phyloP scores from a whole-genome alignment of 2,329 filamentous ascomycete species.

The Neocucurbitaria cava region DNA sequence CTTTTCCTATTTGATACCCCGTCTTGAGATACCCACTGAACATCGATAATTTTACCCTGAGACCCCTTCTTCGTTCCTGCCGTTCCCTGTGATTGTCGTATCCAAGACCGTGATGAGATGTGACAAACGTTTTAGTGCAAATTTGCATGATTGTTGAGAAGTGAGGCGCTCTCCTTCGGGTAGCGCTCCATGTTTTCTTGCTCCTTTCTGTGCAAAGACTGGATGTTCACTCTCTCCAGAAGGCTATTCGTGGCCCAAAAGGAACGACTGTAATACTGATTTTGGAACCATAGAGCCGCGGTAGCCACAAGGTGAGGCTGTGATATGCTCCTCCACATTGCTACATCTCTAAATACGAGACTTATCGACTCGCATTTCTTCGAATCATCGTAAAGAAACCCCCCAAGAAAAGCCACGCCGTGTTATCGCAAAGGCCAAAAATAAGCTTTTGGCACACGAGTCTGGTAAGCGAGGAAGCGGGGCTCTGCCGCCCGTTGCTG shows the following conservation, averaged over 20 bases:
- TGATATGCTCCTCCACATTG: slow-evolving; percentile 8
- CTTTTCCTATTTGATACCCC: slow-evolving; percentile 44
- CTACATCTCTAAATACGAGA: slow-evolving; percentile 3
- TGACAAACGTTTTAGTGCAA: slow-evolving; percentile 22
- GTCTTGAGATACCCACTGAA: slow-evolving; percentile 29
- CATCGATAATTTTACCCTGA: slow-evolving; percentile 11
- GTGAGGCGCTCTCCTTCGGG: slow-evolving; percentile 24
- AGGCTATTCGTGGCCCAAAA: not conserved
- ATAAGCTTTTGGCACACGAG: slow-evolving; percentile 28
- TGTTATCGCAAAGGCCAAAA: slow-evolving; percentile 22
- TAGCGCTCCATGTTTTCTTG: slow-evolving; percentile 1
- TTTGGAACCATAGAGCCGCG: not conserved
- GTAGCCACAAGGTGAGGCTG: slow-evolving; percentile 1
- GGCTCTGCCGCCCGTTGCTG: slow-evolving; percentile 16
- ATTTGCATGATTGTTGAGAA: slow-evolving; percentile 28
- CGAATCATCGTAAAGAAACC: slow-evolving; percentile 11
- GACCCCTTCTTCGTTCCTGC: not conserved
- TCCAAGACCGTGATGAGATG: not conserved
- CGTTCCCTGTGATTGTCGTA: not conserved
- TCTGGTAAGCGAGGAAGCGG: slow-evolving; percentile 25
- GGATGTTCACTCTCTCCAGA: not conserved
- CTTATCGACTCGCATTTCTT: not conserved
- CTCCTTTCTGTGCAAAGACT: not conserved
- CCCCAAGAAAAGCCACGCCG: slow-evolving; percentile 3
- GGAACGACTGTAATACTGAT: not conserved